phyloP scores from a whole-genome alignment of 441 rosid genomes.

The Jatropha multifida region DNA sequence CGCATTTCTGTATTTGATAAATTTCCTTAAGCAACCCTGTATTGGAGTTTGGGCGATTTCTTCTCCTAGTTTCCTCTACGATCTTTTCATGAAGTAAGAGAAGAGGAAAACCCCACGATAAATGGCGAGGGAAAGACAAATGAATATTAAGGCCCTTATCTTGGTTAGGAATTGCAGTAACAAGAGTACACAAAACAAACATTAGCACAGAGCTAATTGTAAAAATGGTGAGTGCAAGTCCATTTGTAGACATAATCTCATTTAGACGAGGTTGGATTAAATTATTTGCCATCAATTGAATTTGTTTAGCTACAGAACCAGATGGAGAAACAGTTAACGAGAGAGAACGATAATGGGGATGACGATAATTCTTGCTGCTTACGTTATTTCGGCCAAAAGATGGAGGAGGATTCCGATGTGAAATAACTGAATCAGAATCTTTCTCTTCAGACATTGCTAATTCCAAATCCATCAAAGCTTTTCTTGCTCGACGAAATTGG shows the following conservation, averaged over 20 bases:
- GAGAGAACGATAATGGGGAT: constrained; percentile 40
- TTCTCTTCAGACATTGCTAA: constrained; percentile 47
- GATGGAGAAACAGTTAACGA: constrained; percentile 48
- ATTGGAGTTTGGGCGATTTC: constrained; percentile 27
- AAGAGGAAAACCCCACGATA: constrained; percentile 27
- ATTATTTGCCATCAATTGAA: constrained; percentile 36
- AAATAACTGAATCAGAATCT: constrained; percentile 30
- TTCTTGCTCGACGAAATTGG: constrained; percentile 43
- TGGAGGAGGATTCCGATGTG: constrained; percentile 41
- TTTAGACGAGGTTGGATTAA: constrained; percentile 34
- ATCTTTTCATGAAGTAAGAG: constrained; percentile 38
- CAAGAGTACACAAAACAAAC: constrained; percentile 43
- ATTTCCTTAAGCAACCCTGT: constrained; percentile 42
- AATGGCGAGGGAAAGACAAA: constrained; percentile 32
- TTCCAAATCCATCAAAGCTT: constrained; percentile 43
- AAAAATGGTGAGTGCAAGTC: constrained; percentile 37
- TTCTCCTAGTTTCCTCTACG: constrained; percentile 43
- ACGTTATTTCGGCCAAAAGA: constrained; percentile 33
- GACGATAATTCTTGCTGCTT: constrained; percentile 23
- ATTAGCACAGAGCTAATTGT: constrained; percentile 38
- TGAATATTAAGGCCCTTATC: constrained; percentile 38
- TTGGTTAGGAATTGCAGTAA: constrained; percentile 50
- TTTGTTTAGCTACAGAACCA: constrained; percentile 47
- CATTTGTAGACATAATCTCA: constrained; percentile 39
- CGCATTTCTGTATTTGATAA: constrained; percentile 34